phyloP scores from a whole-genome alignment of 2,329 filamentous ascomycete genomes.

The Nothopassalora personata region DNA sequence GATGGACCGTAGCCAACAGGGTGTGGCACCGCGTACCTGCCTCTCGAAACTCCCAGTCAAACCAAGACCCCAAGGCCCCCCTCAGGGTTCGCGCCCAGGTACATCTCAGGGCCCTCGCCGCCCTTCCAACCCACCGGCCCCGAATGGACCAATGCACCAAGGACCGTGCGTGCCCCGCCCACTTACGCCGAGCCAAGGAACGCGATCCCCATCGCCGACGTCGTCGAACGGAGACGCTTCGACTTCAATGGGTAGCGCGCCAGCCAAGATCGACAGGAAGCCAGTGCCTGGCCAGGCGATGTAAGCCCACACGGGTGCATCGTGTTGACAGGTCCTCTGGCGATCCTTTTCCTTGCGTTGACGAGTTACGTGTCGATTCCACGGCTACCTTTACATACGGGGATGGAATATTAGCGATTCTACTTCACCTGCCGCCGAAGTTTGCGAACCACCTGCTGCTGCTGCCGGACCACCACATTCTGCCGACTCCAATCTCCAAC shows the following conservation, averaged over 20 bases:
- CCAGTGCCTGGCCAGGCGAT: constrained; percentile 45
- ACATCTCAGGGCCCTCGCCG: constrained; percentile 29
- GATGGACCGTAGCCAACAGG: constrained; percentile 84
- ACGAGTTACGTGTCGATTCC: constrained; percentile 20
- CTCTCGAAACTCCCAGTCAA: constrained; percentile 88
- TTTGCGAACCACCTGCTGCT: constrained; percentile 6
- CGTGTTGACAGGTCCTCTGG: constrained; percentile 9
- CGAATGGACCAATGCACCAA: constrained; percentile 13
- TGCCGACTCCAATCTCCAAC: background rate
- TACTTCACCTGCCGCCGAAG: constrained; percentile 14
- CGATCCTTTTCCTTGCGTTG: constrained; percentile 21
- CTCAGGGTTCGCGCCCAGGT: constrained; percentile 18
- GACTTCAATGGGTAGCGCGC: constrained; percentile 24
- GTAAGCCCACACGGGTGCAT: constrained; percentile 21
- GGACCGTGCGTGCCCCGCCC: constrained; percentile 23
- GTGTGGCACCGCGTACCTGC: constrained; percentile 89
- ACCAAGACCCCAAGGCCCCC: constrained; percentile 60
- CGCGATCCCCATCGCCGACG: constrained; percentile 11
- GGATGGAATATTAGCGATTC: constrained; percentile 14
- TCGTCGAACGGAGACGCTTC: constrained; percentile 11
- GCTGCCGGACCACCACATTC: constrained; percentile 2
- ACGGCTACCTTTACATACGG: constrained; percentile 17
- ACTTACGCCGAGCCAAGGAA: constrained; percentile 20
- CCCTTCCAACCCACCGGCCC: constrained; percentile 34
- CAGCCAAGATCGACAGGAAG: constrained; percentile 35